Percentiles rank a stretch among this genome's conserved stretches.
phyloP scores from a whole-genome alignment of 257 asterid species.

The Solanum neorickii region DNA sequence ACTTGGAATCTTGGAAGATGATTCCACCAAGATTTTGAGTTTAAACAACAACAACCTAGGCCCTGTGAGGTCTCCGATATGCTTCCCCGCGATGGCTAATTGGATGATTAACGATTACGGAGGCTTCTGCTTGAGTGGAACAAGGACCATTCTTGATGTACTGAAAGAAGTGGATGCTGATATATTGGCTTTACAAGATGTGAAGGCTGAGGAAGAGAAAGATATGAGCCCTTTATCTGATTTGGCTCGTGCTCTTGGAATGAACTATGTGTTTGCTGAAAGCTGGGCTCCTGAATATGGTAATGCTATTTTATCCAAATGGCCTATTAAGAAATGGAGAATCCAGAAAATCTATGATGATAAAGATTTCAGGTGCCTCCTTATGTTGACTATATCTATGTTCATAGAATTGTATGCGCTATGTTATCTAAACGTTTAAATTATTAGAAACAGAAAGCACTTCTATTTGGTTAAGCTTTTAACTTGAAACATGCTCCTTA shows the following conservation, averaged over 20 bases:
- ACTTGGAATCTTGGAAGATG: constrained; percentile 18
- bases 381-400: neutral
- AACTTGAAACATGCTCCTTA: neutral
- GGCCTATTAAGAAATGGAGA: constrained; percentile 82
- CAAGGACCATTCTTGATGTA: constrained; percentile 44
- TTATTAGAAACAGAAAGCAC: neutral
- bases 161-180: constrained; percentile 84
- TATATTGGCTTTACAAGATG: constrained; percentile 76
- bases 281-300: constrained; percentile 99
- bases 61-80: constrained; percentile 74
- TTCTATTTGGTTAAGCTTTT: neutral
- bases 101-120: constrained; percentile 30
- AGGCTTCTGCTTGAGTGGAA: constrained; percentile 20
- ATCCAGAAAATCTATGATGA: constrained; percentile 72
- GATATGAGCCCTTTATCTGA: constrained; percentile 80
- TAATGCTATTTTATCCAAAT: constrained; percentile 73
- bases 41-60: constrained; percentile 18
- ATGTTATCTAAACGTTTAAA: neutral
- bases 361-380: constrained; percentile 62
- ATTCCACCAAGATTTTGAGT: constrained; percentile 7
- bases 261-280: constrained; percentile 85
- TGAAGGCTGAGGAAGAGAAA: constrained; percentile 83
- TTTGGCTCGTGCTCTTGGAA: constrained; percentile 72
- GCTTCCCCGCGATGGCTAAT: constrained; percentile 37
- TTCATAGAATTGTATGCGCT: neutral